Conservation (phyloP, 352 stramenopile species). For the Phytophthora pluvialis region DNA sequence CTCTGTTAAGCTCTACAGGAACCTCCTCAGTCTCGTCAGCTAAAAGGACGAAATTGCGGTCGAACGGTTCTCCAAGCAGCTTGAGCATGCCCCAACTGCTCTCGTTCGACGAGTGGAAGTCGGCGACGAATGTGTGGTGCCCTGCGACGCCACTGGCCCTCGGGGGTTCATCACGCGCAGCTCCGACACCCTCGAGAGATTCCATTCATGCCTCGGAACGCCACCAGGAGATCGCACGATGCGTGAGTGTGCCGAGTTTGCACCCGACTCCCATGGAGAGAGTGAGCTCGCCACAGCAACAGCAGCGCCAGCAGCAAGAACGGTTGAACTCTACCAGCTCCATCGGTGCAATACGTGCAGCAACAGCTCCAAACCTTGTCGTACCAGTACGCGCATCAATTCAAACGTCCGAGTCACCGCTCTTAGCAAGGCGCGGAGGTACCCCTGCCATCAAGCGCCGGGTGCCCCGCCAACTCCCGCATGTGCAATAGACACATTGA, state of each 20-base stretch:
- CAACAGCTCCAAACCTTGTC: conserved; percentile 14
- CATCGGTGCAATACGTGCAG: conserved; percentile 1
- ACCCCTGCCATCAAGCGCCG: conserved; percentile 33
- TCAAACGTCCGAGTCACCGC: conserved; percentile 4
- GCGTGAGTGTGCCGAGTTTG: conserved; percentile 62
- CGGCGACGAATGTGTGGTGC: conserved; percentile 57
- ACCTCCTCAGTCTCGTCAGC: neutral
- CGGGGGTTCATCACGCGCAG: conserved; percentile 16
- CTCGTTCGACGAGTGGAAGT: conserved; percentile 74
- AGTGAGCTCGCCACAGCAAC: conserved; percentile 33
- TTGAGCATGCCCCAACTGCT: conserved; percentile 28
- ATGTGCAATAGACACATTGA: conserved; percentile 25
- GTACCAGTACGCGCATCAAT: neutral
- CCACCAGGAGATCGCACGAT: conserved; percentile 52
- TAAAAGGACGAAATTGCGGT: conserved; percentile 11
- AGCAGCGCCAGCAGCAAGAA: conserved; percentile 20
- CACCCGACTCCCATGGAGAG: conserved; percentile 66
- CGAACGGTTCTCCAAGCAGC: neutral
- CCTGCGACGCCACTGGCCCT: conserved; percentile 24
- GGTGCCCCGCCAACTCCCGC: conserved; percentile 28
- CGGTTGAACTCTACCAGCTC: neutral
- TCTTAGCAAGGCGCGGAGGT: conserved; percentile 11
- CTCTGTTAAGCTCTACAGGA: conserved; percentile 1
- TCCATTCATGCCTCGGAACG: conserved; percentile 26
- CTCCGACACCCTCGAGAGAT: conserved; percentile 45